phyloP scores from a whole-genome alignment of 2,329 filamentous ascomycete genomes.

The Botrytis porri region DNA sequence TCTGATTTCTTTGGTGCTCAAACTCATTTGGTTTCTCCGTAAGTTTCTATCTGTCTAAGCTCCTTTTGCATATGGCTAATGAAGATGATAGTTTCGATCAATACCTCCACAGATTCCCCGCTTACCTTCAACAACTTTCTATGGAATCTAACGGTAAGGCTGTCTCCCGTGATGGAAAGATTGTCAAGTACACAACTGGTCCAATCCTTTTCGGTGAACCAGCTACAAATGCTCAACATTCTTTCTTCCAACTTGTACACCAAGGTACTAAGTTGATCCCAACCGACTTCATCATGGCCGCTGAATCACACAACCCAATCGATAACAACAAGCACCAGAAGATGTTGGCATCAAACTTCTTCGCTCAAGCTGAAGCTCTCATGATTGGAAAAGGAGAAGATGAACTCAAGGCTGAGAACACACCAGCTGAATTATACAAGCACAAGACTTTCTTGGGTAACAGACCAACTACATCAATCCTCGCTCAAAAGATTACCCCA shows the following conservation, averaged over 20 bases:
- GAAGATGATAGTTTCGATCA: slow-evolving; percentile 79
- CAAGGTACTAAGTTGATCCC: slow-evolving; percentile 99
- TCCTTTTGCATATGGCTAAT: slow-evolving; percentile 18
- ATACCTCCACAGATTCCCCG: slow-evolving; percentile 97
- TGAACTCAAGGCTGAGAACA: slow-evolving; percentile 72
- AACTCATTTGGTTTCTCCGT: slow-evolving; percentile 95
- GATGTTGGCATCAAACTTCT: slow-evolving; percentile 91
- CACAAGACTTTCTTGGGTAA: slow-evolving; percentile 99
- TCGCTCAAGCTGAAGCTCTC: slow-evolving; percentile 82
- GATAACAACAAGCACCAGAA: slow-evolving; percentile 92
- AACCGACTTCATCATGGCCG: slow-evolving; percentile 95
- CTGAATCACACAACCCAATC: slow-evolving; percentile 94
- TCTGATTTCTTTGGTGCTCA: slow-evolving; percentile 98
- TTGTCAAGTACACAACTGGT: slow-evolving; percentile 97
- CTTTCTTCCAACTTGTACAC: slow-evolving; percentile 99
- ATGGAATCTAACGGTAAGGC: slow-evolving; percentile 99
- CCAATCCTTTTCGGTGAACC: slow-evolving; percentile 96
- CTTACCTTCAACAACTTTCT: slow-evolving; percentile 96
- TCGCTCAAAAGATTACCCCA: slow-evolving; percentile 88
- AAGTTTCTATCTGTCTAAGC: slow-evolving; percentile 43
- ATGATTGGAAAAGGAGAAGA: slow-evolving; percentile 89
- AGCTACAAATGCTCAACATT: slow-evolving; percentile 98
- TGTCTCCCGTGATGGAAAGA: slow-evolving; percentile 81
- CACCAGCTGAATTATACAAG: slow-evolving; percentile 73
- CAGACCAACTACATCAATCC: slow-evolving; percentile 91